Percentiles rank a stretch among this genome's conserved stretches.
Conservation (phyloP, 768 basidiomycete genomes). For the Scleroderma bovista region DNA sequence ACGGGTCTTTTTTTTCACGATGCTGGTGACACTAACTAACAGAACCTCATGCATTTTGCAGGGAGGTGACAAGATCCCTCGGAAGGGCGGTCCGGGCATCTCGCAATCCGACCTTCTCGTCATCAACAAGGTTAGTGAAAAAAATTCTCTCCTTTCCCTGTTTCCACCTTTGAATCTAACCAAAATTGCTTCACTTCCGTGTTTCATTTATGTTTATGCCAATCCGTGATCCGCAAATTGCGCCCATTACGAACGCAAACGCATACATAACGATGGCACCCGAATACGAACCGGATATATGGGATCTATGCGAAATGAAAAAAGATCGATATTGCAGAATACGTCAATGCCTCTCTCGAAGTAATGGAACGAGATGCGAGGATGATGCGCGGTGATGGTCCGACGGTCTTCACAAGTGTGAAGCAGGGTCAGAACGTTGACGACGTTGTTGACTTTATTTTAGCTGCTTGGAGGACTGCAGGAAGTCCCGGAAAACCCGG, state of each 20-base stretch:
- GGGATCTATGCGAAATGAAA: neutral
- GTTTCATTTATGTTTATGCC: too few relatives aligned
- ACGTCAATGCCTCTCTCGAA: slow-evolving; percentile 88
- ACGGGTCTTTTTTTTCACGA: neutral
- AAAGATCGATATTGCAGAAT: slow-evolving; percentile 88
- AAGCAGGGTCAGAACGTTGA: slow-evolving; percentile 73
- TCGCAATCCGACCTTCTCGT: slow-evolving; percentile 92
- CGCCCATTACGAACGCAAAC: neutral
- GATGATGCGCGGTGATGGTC: slow-evolving; percentile 90
- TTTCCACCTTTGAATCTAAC: neutral
- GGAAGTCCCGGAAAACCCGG: slow-evolving; percentile 64
- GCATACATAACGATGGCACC: neutral
- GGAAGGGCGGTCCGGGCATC: slow-evolving; percentile 97
- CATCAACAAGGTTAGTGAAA: slow-evolving; percentile 75
- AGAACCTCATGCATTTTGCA: slow-evolving; percentile 18
- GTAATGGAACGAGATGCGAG: slow-evolving; percentile 94
- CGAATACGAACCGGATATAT: neutral
- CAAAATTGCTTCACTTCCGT: neutral
- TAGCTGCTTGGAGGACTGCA: slow-evolving; percentile 84
- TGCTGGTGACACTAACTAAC: neutral
- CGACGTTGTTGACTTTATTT: slow-evolving; percentile 73
- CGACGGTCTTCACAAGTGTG: slow-evolving; percentile 87
- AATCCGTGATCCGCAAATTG: neutral
- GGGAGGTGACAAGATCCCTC: slow-evolving; percentile 98
- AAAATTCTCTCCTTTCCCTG: neutral